A percentile compares a stretch with the other conserved stretches of the same genome.
Conservation (phyloP, 2,329 filamentous ascomycete genomes). For the Chrysosporium queenslandicum region DNA sequence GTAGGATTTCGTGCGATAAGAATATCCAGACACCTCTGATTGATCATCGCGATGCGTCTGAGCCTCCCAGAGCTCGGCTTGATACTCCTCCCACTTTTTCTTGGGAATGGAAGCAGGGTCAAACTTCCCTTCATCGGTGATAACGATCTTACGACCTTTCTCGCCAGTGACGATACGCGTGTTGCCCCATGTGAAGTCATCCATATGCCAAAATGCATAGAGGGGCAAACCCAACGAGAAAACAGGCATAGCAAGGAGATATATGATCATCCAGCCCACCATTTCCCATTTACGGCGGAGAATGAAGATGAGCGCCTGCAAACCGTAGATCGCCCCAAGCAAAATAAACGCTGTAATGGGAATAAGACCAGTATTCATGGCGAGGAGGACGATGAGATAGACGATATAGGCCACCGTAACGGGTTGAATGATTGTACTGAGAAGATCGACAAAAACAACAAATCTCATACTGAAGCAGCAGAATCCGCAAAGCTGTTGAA, state of each 20-base stretch:
- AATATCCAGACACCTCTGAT: conserved; percentile 86
- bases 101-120: conserved; percentile 84
- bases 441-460: conserved; percentile 84
- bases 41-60: conserved; percentile 75
- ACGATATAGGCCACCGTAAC: conserved; percentile 81
- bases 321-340: conserved; percentile 88
- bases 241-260: conserved; percentile 79
- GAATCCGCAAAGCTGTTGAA: conserved; percentile 94
- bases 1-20: conserved; percentile 77
- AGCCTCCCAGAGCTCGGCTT: conserved; percentile 93
- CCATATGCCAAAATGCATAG: conserved; percentile 99
- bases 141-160: conserved; percentile 79
- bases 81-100: conserved; percentile 99
- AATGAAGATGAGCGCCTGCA: conserved; percentile 96
- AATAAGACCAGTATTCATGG: conserved; percentile 52
- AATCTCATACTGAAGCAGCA: conserved; percentile 99
- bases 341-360: conserved; percentile 83
- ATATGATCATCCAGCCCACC: conserved; percentile 98
- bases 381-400: conserved; percentile 73
- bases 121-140: conserved; percentile 96
- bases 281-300: conserved; percentile 96
- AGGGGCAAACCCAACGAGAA: conserved; percentile 84
- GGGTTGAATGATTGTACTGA: conserved; percentile 85
- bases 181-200: conserved; percentile 99
- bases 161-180: conserved; percentile 95